Percentiles rank a stretch among this genome's conserved stretches.
Conservation (phyloP, 371 early-diverging fungal genomes). For the Mortierella polycephala region DNA sequence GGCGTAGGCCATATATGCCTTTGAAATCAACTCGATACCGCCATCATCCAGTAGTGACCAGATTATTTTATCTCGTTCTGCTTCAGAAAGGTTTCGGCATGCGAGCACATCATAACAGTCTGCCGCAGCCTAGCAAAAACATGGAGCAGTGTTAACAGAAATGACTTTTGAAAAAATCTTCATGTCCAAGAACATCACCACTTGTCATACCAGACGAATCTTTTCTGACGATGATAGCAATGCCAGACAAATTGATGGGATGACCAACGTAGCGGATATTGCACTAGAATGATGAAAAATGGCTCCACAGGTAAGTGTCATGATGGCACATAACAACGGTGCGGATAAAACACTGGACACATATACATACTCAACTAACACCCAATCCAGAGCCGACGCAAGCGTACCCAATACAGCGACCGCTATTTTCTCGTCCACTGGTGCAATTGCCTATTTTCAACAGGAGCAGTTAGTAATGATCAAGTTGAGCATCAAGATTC, state of each 20-base stretch:
- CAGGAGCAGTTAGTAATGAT: not conserved
- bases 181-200: not conserved
- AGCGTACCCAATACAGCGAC: slow-evolving; percentile 52
- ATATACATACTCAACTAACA: slow-evolving; percentile 27
- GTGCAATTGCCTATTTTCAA: slow-evolving; percentile 5
- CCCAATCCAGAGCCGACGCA: slow-evolving; percentile 55
- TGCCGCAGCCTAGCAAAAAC: slow-evolving; percentile 44
- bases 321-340: not conserved
- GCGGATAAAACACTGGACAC: not conserved
- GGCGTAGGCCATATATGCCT: slow-evolving; percentile 28
- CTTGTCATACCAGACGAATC: slow-evolving; percentile 44
- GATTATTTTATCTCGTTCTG: slow-evolving; percentile 45
- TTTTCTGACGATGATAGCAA: slow-evolving; percentile 25
- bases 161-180: not conserved
- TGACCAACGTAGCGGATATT: slow-evolving; percentile 11
- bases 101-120: slow-evolving; percentile 56
- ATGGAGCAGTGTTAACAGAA: not conserved
- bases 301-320: too few relatives aligned
- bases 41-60: slow-evolving; percentile 59
- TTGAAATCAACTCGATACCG: slow-evolving; percentile 40
- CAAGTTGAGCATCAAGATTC: not conserved
- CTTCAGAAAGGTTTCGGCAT: slow-evolving; percentile 53
- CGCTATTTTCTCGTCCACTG: slow-evolving; percentile 45
- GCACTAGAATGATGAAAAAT: not conserved
- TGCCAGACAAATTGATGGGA: slow-evolving; percentile 36